A percentile compares a stretch with the other conserved stretches of the same genome.
phyloP scores from a whole-genome alignment of 495 filamentous ascomycete species.

The Cairneyella variabilis region DNA sequence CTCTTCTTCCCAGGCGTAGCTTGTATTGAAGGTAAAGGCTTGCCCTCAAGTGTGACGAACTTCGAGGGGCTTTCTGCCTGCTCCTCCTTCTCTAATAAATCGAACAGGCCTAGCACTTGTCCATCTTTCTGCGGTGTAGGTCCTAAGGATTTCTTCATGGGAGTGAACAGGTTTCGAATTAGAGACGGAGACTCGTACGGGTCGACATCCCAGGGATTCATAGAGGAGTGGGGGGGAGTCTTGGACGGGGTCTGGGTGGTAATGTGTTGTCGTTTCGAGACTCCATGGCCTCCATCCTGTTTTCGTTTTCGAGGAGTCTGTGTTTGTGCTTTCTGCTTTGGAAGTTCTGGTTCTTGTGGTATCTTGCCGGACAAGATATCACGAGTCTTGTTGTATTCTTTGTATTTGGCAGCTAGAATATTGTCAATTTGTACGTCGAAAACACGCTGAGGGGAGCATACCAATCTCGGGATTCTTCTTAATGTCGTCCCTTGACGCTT shows the following conservation, averaged over 20 bases:
- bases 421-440: not conserved
- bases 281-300: conserved; percentile 27
- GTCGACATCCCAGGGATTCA: conserved; percentile 34
- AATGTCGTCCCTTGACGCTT: conserved; percentile 81
- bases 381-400: conserved; percentile 75
- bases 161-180: conserved; percentile 57
- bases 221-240: conserved; percentile 32
- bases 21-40: too few species aligned
- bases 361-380: conserved; percentile 52
- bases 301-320: conserved; percentile 32
- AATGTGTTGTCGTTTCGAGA: conserved; percentile 18
- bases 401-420: conserved; percentile 76
- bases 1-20: conserved; percentile 20
- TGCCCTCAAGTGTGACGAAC: too few species aligned
- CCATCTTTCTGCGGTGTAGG: conserved; percentile 93
- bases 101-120: conserved; percentile 84
- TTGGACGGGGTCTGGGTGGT: conserved; percentile 29
- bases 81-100: conserved; percentile 63
- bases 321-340: conserved; percentile 24
- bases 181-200: conserved; percentile 57
- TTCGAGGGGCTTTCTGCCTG: conserved; percentile 10
- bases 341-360: conserved; percentile 27
- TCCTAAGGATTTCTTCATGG: conserved; percentile 55
- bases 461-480: conserved; percentile 80
- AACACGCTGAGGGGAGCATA: conserved; percentile 36